A percentile compares a stretch with the other conserved stretches of the same genome.
phyloP scores from a whole-genome alignment of 345 rosid species.

The Populus nigra region DNA sequence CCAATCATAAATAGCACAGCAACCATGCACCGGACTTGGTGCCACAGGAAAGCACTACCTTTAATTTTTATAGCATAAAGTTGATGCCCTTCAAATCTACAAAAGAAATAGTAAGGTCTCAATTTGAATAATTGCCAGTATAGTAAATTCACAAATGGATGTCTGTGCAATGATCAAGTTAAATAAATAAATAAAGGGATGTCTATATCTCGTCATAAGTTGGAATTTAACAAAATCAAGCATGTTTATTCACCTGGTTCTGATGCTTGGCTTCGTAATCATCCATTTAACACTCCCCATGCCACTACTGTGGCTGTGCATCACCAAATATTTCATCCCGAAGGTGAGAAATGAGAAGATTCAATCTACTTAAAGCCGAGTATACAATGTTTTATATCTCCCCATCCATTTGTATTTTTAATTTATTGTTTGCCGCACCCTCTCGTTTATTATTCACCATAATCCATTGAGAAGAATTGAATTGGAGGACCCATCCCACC shows the following conservation, averaged over 20 bases:
- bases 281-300: background rate
- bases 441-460: background rate
- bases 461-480: background rate
- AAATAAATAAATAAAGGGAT: background rate
- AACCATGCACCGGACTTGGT: slow-evolving; percentile 92
- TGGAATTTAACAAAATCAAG: background rate
- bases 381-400: background rate
- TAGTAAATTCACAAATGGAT: background rate
- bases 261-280: background rate
- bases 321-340: background rate
- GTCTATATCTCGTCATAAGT: background rate
- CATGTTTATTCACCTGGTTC: background rate
- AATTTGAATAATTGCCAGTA: background rate
- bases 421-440: background rate
- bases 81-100: slow-evolving; percentile 62
- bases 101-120: slow-evolving; percentile 14
- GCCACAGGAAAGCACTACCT: slow-evolving; percentile 96
- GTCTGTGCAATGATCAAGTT: background rate
- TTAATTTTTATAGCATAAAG: slow-evolving; percentile 63
- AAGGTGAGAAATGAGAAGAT: background rate
- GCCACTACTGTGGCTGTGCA: background rate
- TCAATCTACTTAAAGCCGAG: background rate
- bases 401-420: background rate
- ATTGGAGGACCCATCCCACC: background rate
- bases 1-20: slow-evolving; percentile 92